Conservation (phyloP, 2,329 filamentous ascomycete species). For the Alternaria conjuncta region DNA sequence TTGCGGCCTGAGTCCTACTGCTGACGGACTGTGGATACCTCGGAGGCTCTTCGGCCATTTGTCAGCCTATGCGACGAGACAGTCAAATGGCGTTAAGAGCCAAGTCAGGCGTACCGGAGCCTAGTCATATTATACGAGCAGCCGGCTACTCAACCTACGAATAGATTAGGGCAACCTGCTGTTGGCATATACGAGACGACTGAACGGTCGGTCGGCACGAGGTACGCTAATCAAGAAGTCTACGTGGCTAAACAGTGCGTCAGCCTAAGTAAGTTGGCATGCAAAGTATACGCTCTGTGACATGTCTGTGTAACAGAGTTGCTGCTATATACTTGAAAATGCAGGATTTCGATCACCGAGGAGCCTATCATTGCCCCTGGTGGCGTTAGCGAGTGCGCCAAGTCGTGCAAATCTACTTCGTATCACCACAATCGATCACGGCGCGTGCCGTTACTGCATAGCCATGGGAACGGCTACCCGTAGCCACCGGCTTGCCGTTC, state of each 20-base stretch:
- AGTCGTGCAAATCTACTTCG: neutral
- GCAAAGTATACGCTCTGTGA: neutral
- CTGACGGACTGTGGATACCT: neutral
- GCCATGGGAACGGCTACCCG: neutral
- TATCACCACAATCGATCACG: neutral
- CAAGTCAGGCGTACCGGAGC: neutral
- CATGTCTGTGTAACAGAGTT: neutral
- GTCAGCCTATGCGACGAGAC: neutral
- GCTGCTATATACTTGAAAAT: neutral
- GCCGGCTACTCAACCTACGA: neutral
- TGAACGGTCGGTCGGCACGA: neutral
- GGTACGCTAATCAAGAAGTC: neutral
- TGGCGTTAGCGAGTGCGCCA: neutral
- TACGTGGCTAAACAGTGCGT: neutral
- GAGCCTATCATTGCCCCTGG: neutral
- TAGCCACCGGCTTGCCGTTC: neutral
- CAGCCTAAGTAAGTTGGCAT: neutral
- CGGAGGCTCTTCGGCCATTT: neutral
- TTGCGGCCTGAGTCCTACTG: neutral
- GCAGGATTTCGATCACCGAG: conserved; percentile 1
- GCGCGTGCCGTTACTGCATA: neutral
- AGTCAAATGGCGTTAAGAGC: neutral
- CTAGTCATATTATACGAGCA: neutral
- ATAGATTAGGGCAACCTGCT: neutral
- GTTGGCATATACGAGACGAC: neutral